Evolutionary conservation across 805 yeast species (phyloP).

Genomic region (Metschnikowia lachancei): DNA sequence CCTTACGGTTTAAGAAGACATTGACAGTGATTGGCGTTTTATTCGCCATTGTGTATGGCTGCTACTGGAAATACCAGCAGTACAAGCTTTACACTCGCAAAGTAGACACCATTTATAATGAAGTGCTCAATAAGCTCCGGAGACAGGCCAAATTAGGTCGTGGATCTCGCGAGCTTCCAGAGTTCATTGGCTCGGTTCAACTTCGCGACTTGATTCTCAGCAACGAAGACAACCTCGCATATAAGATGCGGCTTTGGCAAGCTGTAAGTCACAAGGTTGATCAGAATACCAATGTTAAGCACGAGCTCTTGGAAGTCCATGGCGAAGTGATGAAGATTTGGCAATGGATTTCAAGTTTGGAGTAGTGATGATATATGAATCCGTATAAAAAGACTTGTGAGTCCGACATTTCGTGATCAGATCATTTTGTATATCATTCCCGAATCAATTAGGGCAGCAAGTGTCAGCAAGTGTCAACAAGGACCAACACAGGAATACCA

Average conservation of each 20-base stretch:
- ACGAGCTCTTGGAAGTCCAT: conserved; percentile 63
- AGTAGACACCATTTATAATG: conserved; percentile 45
- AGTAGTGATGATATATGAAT: background rate
- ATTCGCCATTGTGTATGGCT: conserved; percentile 18
- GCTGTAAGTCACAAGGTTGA: conserved; percentile 56
- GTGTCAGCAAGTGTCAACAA: background rate
- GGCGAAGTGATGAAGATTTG: conserved; percentile 88
- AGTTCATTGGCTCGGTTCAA: conserved; percentile 66
- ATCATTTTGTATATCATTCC: background rate
- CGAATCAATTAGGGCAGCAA: background rate
- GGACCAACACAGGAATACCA: background rate
- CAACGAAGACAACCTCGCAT: conserved; percentile 36
- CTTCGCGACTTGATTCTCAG: conserved; percentile 61
- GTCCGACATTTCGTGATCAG: too few species aligned
- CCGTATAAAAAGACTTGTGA: too few species aligned
- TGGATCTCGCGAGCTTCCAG: conserved; percentile 29
- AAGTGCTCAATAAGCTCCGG: conserved; percentile 51
- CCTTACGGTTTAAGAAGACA: conserved; percentile 24
- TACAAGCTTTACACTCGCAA: conserved; percentile 39
- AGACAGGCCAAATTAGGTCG: conserved; percentile 40
- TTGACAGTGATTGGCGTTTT: conserved; percentile 16
- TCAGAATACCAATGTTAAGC: conserved; percentile 60
- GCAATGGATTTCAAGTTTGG: conserved; percentile 61
- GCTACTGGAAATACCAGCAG: conserved; percentile 34
- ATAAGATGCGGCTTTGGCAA: conserved; percentile 53